A percentile compares a stretch with the other conserved stretches of the same genome.
These are phyloP conservation scores for Venturia aucupariae DNA, from an alignment of 2,329 filamentous ascomycete genomes.

Conservation along the genomic window DNA sequence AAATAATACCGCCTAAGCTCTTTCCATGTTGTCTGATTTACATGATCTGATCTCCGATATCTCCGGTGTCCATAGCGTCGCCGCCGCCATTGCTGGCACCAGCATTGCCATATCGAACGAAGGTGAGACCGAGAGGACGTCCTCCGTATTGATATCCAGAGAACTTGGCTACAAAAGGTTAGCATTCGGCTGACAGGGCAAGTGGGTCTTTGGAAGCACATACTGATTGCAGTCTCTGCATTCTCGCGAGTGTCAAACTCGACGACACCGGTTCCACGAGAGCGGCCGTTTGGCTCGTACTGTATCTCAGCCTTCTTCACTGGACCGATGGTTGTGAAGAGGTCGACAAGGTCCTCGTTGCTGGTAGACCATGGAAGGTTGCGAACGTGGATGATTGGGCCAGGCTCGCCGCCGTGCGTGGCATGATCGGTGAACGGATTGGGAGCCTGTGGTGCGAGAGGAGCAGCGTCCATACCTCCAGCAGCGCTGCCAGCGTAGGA, in stretches of 20 bases:
- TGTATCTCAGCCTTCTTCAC: constrained; percentile 99
- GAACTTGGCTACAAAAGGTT: constrained; percentile 62
- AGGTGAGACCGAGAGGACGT: constrained; percentile 84
- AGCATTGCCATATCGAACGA: constrained; percentile 80
- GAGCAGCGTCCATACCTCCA: constrained; percentile 23
- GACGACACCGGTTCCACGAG: constrained; percentile 91
- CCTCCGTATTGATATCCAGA: constrained; percentile 96
- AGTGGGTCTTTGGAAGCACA: constrained; percentile 33
- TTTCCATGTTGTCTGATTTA: constrained; percentile 34
- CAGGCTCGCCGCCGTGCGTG: constrained; percentile 74
- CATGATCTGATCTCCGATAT: constrained; percentile 82
- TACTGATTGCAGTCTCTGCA: constrained; percentile 73
- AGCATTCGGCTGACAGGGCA: constrained; percentile 23
- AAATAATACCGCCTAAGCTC: neutral
- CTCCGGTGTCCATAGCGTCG: constrained; percentile 73
- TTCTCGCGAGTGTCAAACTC: constrained; percentile 77
- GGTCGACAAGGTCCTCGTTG: constrained; percentile 91
- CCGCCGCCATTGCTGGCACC: constrained; percentile 43
- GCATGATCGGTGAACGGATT: constrained; percentile 94
- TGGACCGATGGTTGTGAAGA: constrained; percentile 96
- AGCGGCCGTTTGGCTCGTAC: constrained; percentile 93
- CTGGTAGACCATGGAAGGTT: constrained; percentile 98
- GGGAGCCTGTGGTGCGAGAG: constrained; percentile 45
- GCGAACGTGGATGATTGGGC: constrained; percentile 84
- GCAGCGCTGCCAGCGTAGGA: constrained; percentile 25